phyloP scores from a whole-genome alignment of 306 rosid genomes.

The Prunus mira region DNA sequence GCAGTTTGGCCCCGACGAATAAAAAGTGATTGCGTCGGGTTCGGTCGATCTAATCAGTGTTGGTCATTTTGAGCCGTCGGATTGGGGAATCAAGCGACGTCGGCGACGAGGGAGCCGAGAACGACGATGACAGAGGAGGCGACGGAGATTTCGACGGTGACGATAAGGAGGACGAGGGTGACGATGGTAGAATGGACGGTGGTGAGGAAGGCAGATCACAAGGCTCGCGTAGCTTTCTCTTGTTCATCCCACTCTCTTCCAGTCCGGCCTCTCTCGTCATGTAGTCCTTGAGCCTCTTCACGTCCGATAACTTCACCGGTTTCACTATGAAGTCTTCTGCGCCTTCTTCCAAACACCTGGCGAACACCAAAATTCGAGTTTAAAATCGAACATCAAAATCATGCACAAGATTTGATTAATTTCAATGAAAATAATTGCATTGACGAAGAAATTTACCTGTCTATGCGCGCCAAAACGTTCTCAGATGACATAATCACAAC shows the following conservation, averaged over 20 bases:
- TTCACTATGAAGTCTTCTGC: slow-evolving; percentile 97
- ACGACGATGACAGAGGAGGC: slow-evolving; percentile 19
- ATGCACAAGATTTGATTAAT: no score
- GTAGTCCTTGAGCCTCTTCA: slow-evolving; percentile 58
- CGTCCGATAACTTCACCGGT: slow-evolving; percentile 89
- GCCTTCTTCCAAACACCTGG: slow-evolving; percentile 92
- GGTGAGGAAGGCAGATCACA: slow-evolving; percentile 52
- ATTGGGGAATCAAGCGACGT: slow-evolving; percentile 56
- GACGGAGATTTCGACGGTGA: slow-evolving; percentile 21
- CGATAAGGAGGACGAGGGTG: slow-evolving; percentile 37
- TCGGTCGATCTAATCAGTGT: slow-evolving; percentile 27
- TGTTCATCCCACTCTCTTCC: slow-evolving; percentile 39
- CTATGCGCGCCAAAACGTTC: slow-evolving; percentile 82
- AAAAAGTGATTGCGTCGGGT: slow-evolving; percentile 1
- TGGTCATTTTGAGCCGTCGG: slow-evolving; percentile 72
- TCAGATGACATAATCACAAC: slow-evolving; percentile 99
- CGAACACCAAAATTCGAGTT: neutral
- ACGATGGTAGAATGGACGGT: slow-evolving; percentile 41
- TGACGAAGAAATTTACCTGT: slow-evolving; percentile 46
- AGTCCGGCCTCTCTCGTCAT: slow-evolving; percentile 48
- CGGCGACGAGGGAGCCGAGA: slow-evolving; percentile 47
- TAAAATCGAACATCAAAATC: neutral
- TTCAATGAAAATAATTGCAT: no score
- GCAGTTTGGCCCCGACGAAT: slow-evolving; percentile 29
- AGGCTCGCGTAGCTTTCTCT: slow-evolving; percentile 59